Evolutionary conservation across 2,329 filamentous ascomycete genomes (phyloP), one percentile per base, ranked within the genome.

Genomic region (Aureobasidium sp.): DNA sequence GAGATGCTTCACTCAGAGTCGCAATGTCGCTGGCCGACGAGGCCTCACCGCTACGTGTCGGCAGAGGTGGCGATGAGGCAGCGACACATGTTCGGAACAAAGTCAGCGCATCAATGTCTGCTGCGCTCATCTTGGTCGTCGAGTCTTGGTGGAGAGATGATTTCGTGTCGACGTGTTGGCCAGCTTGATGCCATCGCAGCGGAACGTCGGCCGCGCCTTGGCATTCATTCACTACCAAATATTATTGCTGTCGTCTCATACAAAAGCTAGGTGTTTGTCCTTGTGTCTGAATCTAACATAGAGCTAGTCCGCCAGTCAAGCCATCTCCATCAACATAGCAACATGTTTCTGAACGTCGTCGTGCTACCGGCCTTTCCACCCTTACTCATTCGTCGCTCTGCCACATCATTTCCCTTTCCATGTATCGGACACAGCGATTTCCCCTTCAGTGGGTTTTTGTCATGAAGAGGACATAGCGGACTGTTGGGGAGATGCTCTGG

Each of bases 81-180:
- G 85, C 82, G 71, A 97, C 93, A 59, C 87, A 84, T 66, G 86
- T 83, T 65, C 90, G 88, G 61, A 97, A 79, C 58, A 93, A 83
- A 59, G 90, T 77, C 60, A 97, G 83, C 47, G 90, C 83, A 66
- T 97, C 58, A 67, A 66, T 50, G 6, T 60, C 54, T 12, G 65
- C 60, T 22, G 68, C 65, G 61, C 83, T 80, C 62, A 72, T 70
- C 51, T 78, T 40, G 49, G 12, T 11, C 27, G 17, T 40, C 16
- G 5, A 24, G 38, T 41, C 53, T 44, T 64, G 16, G 30, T 48
- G 5, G 21, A 48, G 21, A 35, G 44, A 16, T 35, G 3, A 37
- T 35, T 7, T 35, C 30, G 30, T 27, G 44, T 48, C 44, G n/a
- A 11, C 27, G 16, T 35, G 21, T 37, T 19, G 44, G 30, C 30